Base-by-base conservation (phyloP, 768 basidiomycete genomes). In the Gymnopilus dilepis region DNA sequence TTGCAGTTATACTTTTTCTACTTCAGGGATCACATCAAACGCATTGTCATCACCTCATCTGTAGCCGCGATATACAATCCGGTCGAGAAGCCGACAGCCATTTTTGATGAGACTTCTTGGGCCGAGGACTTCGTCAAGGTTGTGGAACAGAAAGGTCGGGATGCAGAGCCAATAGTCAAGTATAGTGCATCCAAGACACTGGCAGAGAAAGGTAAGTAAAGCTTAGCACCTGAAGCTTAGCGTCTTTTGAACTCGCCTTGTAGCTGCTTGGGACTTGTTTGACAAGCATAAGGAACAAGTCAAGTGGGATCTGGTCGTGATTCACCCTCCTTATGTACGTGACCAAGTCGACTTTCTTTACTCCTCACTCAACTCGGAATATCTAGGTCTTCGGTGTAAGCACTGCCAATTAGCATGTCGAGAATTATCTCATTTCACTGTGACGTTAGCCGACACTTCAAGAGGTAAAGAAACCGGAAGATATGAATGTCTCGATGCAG, bases 21-120 rank as follows among this genome's bases (percentile, higher is more conserved):
- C 24, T 26, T 33, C 67, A 78, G 83, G 53, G 63, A 79, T 17
- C 65, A 70, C 7, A 77, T 94, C 64, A 86, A 89, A 70, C 84
- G 92, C 4, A 76, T 94, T 42, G 84, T 92, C 6, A 72, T 91
- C 60, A 91, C 89, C 0, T 86, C 86, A 7, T 91, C 90, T 1
- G 76, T 71, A 47, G 88, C 83, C 1, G 75, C 86, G 0, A 67
- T 89, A 11, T 61, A 81, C 1, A 67, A 67, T 7, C 19, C 63
- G 12, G 63, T 64, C 11, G 60, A 72, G 0, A 63, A 65, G 0
- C 70, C 77, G 0, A 66, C 66, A 0, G 51, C 41, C 15, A 73
- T 74, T 1, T 84, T 79, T 66, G 76, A 70, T 37, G 86, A 90
- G 67, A 63, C 65, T 11, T 78, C 90, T 72, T 92, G 90, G 91